Percentiles rank a stretch among this genome's conserved stretches.
These are phyloP conservation scores for Trichophyton mentagrophytes DNA, from an alignment of 2,329 filamentous ascomycete genomes.

Conservation along the genomic window DNA sequence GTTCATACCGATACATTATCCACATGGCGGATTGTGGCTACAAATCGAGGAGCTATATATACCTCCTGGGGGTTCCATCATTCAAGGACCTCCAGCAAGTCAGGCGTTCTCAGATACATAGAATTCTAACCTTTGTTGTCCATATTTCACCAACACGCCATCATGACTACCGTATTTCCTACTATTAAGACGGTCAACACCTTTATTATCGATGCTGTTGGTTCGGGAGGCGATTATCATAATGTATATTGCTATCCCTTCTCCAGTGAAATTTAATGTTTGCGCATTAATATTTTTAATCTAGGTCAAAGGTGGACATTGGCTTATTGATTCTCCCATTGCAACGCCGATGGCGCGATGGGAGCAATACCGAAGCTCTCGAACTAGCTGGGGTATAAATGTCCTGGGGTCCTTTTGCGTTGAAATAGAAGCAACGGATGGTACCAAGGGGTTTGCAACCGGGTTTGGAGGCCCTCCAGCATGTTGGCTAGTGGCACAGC, in stretches of 20 bases:
- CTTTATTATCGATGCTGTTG: constrained; percentile 36
- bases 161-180: constrained; percentile 22
- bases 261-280: neutral
- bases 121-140: too few species aligned
- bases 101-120: neutral
- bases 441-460: constrained; percentile 86
- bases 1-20: neutral
- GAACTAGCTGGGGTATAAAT: constrained; percentile 92
- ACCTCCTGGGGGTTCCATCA: neutral
- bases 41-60: neutral
- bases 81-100: too few species aligned
- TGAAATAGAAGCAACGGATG: constrained; percentile 77
- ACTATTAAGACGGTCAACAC: constrained; percentile 35
- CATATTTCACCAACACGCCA: neutral
- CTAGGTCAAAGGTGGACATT: constrained; percentile 42
- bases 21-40: neutral
- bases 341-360: constrained; percentile 85
- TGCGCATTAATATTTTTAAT: neutral
- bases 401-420: constrained; percentile 85
- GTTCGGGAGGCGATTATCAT: constrained; percentile 54
- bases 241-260: constrained; percentile 55
- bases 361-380: constrained; percentile 73
- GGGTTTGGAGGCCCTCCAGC: constrained; percentile 87
- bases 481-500: constrained; percentile 86
- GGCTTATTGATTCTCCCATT: constrained; percentile 85